Evolutionary conservation across 1,139 yeast genomes (phyloP), one percentile per base, ranked within the genome.

Genomic region (Meyerozyma athensensis): DNA sequence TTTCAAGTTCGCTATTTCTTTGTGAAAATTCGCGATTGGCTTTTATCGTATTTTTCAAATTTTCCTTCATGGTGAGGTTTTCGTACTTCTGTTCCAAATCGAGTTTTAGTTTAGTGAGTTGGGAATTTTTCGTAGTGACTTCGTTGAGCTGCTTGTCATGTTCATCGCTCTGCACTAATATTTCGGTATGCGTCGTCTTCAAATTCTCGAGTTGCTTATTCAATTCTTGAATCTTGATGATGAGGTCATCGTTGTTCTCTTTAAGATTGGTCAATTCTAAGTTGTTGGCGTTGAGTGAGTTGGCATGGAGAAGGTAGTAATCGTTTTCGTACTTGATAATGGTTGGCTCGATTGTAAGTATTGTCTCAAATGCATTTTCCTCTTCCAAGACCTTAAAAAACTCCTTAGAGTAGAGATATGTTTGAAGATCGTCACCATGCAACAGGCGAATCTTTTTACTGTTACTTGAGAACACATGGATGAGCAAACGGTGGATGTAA

Each of bases 241-340:
- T 41, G 39, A 71, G 57, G 23, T 65, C 72, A 30, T 63, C 64
- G 42, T 66, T 58, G 14, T 60, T 53, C 41, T 68, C 75, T 37
- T 59, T 56, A 39, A 69, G 54, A 46, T 65, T 69, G 13, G 60
- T 46, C 33, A 70, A 53, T 41, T 71, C 77, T 42, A 63, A 63
- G 36, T 59, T 57, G 43, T 65, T 68, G 40, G 61, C 60, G 41
- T 58, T 66, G 37, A 69, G 48, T 2, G 72, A 61, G 47, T 68
- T 69, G 26, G 70, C 66, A 42, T 64, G 63, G 21, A 68, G 58
- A 39, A 71, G 53, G 39, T 67, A 68, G 46, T 56, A 69, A 43
- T 70, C 75, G 45, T 71, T 71, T 43, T 70, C 77, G 44, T 64
- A 70, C 43, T 60, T 63, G 43, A 70, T 59, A 9, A 70, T 47